phyloP scores from a whole-genome alignment of 2,329 filamentous ascomycete species.

The Penicillium sp. region DNA sequence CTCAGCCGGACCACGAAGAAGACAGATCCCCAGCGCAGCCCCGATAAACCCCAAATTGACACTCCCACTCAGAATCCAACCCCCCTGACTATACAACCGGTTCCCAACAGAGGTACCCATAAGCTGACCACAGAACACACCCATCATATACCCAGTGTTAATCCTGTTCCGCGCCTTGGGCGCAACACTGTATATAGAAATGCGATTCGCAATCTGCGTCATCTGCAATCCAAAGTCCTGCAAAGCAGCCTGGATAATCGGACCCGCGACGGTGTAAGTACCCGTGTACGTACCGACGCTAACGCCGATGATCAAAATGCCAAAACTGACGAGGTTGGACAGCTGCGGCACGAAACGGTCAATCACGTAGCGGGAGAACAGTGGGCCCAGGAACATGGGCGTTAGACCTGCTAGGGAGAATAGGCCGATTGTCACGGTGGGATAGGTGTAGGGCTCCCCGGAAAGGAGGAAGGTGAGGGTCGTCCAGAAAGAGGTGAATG shows the following conservation, averaged over 20 bases:
- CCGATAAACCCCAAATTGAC: constrained; percentile 55
- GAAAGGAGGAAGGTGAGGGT: constrained; percentile 76
- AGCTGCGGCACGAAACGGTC: constrained; percentile 67
- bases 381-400: constrained; percentile 62
- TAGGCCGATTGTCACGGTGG: constrained; percentile 66
- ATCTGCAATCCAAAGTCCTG: constrained; percentile 71
- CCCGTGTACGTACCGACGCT: constrained; percentile 67
- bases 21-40: constrained; percentile 46
- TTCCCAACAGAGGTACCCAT: constrained; percentile 63
- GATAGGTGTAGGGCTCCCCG: constrained; percentile 64
- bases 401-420: constrained; percentile 74
- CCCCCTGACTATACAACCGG: constrained; percentile 52
- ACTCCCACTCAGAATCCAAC: constrained; percentile 57
- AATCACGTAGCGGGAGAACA: constrained; percentile 67
- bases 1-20: constrained; percentile 55
- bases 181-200: constrained; percentile 66
- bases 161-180: constrained; percentile 69
- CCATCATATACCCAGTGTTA: constrained; percentile 79
- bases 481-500: constrained; percentile 68
- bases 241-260: constrained; percentile 66
- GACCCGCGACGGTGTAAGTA: constrained; percentile 62
- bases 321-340: constrained; percentile 60
- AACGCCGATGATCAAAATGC: constrained; percentile 58
- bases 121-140: constrained; percentile 70
- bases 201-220: constrained; percentile 64